Percentiles rank a stretch among this genome's conserved stretches.
These are phyloP conservation scores for Theileria annulata DNA, from an alignment of 169 alveolate genomes.

Conservation along the genomic window DNA sequence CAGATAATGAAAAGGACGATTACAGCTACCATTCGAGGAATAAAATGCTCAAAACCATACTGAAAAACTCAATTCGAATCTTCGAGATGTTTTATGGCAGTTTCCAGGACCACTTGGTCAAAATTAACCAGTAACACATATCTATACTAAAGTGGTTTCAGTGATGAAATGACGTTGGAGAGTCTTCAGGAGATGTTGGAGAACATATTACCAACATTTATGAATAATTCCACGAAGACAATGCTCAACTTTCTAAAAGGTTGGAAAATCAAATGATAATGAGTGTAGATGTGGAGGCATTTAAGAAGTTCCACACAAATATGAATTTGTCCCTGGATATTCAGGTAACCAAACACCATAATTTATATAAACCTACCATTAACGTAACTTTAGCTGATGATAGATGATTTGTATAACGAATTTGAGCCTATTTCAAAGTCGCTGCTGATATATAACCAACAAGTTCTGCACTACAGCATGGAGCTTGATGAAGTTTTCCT, in stretches of 20 bases:
- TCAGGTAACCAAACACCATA: constrained; percentile 33
- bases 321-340: constrained; percentile 39
- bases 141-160: neutral
- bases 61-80: constrained; percentile 37
- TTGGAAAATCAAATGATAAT: constrained; percentile 1
- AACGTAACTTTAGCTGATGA: constrained; percentile 25
- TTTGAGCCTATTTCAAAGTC: constrained; percentile 36
- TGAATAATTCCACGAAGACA: constrained; percentile 29
- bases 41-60: constrained; percentile 37
- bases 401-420: constrained; percentile 35
- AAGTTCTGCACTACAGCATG: constrained; percentile 45
- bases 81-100: constrained; percentile 59
- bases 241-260: constrained; percentile 42
- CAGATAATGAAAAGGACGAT: constrained; percentile 41
- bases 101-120: constrained; percentile 3
- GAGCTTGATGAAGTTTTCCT: constrained; percentile 43
- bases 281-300: constrained; percentile 21
- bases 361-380: neutral
- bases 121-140: neutral
- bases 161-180: constrained; percentile 33
- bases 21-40: constrained; percentile 62
- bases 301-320: neutral
- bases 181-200: constrained; percentile 23
- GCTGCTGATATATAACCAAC: constrained; percentile 36
- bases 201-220: constrained; percentile 41